phyloP scores from a whole-genome alignment of 257 asterid species.

The Solanum sitiens region DNA sequence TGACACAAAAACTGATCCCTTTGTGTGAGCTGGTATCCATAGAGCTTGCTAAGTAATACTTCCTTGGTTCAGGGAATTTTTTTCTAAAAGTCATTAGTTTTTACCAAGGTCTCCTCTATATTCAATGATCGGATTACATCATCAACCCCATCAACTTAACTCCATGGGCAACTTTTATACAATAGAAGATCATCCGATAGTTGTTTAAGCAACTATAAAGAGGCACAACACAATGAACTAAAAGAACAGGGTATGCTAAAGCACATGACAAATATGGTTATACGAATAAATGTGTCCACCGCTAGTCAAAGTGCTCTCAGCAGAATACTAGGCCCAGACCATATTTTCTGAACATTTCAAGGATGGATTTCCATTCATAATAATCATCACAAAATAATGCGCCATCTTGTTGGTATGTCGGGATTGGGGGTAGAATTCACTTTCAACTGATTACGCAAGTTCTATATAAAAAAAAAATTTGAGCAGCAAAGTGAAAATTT shows the following conservation, averaged over 20 bases:
- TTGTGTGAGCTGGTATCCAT: neutral
- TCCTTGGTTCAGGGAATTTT: neutral
- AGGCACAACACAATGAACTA: neutral
- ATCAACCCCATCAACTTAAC: neutral
- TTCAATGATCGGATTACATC: neutral
- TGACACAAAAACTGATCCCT: neutral
- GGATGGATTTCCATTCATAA: neutral
- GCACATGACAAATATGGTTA: neutral
- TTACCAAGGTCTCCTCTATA: neutral
- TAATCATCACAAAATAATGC: neutral
- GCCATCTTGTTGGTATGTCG: neutral
- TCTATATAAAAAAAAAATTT: neutral
- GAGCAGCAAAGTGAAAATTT: neutral
- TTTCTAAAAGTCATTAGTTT: neutral
- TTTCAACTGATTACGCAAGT: neutral
- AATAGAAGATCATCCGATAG: neutral
- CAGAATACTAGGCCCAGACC: neutral
- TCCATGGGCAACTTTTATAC: neutral
- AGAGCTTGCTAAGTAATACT: neutral
- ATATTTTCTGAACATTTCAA: neutral
- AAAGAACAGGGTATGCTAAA: neutral
- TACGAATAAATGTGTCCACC: neutral
- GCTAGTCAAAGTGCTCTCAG: neutral
- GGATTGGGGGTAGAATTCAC: neutral
- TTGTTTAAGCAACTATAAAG: neutral